Conservation (phyloP, 345 rosid genomes). For the Eucalyptus tenuipes region DNA sequence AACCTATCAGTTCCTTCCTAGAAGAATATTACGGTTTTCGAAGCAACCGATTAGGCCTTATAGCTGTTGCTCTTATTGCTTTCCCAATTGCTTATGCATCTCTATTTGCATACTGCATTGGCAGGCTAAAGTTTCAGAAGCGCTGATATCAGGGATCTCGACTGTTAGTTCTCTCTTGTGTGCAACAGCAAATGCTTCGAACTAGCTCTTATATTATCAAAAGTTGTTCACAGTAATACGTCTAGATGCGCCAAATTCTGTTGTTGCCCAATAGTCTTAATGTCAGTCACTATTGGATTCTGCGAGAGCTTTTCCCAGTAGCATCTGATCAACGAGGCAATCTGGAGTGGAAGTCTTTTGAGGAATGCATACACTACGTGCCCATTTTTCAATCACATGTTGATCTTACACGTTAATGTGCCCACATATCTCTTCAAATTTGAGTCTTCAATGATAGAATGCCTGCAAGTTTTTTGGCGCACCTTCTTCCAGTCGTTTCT, state of each 20-base stretch:
- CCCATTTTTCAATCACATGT: background rate
- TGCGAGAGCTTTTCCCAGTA: background rate
- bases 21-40: slow-evolving; percentile 47
- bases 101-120: slow-evolving; percentile 42
- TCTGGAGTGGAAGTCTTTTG: background rate
- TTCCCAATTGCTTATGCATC: slow-evolving; percentile 44
- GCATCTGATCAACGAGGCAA: background rate
- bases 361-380: background rate
- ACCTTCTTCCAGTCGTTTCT: background rate
- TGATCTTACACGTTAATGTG: background rate
- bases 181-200: background rate
- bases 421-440: background rate
- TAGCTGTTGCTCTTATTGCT: slow-evolving; percentile 20
- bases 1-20: slow-evolving; percentile 26
- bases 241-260: background rate
- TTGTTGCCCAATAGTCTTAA: background rate
- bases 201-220: background rate
- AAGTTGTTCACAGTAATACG: background rate
- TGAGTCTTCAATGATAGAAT: background rate
- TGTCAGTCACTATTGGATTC: background rate
- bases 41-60: slow-evolving; percentile 14
- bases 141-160: slow-evolving; percentile 14
- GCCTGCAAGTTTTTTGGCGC: background rate
- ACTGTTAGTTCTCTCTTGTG: background rate
- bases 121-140: slow-evolving; percentile 43